Evolutionary conservation across 176 grass and related monocot genomes (phyloP).

Genomic region (Musa beccarii): DNA sequence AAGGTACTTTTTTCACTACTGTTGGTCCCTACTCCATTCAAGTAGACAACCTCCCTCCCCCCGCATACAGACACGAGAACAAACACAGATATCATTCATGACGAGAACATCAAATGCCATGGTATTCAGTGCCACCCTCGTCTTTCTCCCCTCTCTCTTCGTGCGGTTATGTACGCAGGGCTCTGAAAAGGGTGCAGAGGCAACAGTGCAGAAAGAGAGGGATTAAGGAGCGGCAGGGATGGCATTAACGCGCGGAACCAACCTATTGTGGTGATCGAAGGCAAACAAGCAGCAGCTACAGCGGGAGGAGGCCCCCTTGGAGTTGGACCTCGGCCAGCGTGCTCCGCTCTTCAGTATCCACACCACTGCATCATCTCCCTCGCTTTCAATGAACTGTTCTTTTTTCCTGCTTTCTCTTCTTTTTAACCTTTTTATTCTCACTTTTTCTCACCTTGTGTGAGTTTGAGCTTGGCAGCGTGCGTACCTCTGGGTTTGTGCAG

Average conservation of each 20-base stretch:
- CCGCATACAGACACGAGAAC: neutral
- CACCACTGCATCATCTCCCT: neutral
- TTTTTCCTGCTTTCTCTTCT: neutral
- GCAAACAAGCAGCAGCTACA: neutral
- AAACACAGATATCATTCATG: slow-evolving; percentile 18
- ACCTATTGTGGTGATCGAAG: neutral
- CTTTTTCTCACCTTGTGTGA: slow-evolving; percentile 3
- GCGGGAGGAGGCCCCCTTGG: neutral
- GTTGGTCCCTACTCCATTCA: slow-evolving; percentile 21
- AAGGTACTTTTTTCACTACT: slow-evolving; percentile 10
- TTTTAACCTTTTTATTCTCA: slow-evolving; percentile 3
- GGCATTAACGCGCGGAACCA: neutral
- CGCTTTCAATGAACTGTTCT: slow-evolving; percentile 4
- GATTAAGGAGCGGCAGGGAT: too few relatives aligned
- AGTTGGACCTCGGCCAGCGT: neutral
- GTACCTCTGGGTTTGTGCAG: neutral
- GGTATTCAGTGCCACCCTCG: slow-evolving; percentile 25
- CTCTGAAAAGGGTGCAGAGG: slow-evolving; percentile 8
- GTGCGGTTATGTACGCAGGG: neutral
- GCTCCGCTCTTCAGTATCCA: neutral
- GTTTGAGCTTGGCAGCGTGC: slow-evolving; percentile 11
- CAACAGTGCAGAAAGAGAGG: neutral
- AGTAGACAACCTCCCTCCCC: slow-evolving; percentile 1
- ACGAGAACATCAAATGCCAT: slow-evolving; percentile 14
- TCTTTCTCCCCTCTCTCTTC: slow-evolving; percentile 8